A percentile compares a stretch with the other conserved stretches of the same genome.
phyloP scores from a whole-genome alignment of 2,329 filamentous ascomycete species.

The Didymella arachidicola region DNA sequence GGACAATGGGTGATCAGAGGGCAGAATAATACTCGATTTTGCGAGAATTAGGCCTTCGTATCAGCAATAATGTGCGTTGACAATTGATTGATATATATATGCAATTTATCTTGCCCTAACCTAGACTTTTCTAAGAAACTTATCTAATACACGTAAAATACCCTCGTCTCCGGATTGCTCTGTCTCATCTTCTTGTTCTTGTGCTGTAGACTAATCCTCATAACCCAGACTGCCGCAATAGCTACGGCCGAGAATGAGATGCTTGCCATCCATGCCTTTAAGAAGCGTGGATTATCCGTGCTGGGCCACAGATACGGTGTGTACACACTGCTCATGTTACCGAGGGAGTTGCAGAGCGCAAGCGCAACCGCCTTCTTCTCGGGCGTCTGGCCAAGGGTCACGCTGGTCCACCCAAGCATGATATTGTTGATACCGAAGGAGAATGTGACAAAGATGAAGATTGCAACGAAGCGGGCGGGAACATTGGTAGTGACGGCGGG shows the following conservation, averaged over 20 bases:
- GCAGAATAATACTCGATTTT: too few relatives aligned
- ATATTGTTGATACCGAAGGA: constrained; percentile 44
- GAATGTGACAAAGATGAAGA: constrained; percentile 43
- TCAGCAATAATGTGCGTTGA: too few relatives aligned
- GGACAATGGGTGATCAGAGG: neutral
- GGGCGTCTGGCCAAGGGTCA: constrained; percentile 39
- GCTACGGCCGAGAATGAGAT: constrained; percentile 36
- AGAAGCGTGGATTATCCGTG: constrained; percentile 34
- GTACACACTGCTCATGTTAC: constrained; percentile 41
- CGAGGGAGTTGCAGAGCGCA: constrained; percentile 39
- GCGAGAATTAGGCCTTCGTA: too few relatives aligned
- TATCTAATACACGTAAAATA: constrained; percentile 13
- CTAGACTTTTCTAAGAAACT: too few relatives aligned
- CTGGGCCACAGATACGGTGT: constrained; percentile 40
- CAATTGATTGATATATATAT: too few relatives aligned
- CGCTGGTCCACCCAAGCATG: constrained; percentile 40
- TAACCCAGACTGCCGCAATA: constrained; percentile 36
- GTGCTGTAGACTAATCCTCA: constrained; percentile 35
- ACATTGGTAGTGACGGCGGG: constrained; percentile 39
- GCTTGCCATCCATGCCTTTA: constrained; percentile 41
- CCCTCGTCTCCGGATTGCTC: constrained; percentile 9
- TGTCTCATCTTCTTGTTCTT: constrained; percentile 34
- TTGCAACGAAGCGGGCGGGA: constrained; percentile 38
- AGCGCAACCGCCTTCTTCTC: constrained; percentile 44
- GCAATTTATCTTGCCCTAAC: too few relatives aligned